phyloP scores from a whole-genome alignment of 1,284 basidiomycete genomes.

The Exobasidium rhododendri region DNA sequence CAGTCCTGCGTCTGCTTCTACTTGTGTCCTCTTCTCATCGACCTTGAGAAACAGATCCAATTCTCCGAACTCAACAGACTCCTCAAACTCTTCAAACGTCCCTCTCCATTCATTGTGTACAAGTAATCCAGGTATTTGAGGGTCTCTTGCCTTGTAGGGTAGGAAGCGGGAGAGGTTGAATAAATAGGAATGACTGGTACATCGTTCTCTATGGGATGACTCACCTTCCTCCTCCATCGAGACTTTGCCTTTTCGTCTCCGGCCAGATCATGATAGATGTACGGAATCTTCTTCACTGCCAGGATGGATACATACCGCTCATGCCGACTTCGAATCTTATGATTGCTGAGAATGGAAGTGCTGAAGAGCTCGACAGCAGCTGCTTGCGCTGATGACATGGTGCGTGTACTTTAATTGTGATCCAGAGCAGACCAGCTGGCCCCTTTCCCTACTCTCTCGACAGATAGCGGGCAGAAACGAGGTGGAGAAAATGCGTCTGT shows the following conservation, averaged over 20 bases:
- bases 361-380: conserved; percentile 51
- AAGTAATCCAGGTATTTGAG: conserved; percentile 46
- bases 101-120: conserved; percentile 55
- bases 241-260: conserved; percentile 50
- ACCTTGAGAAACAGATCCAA: conserved; percentile 46
- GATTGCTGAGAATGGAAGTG: conserved; percentile 53
- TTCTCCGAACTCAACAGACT: conserved; percentile 52
- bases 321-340: conserved; percentile 45
- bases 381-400: neutral
- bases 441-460: no score
- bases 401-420: no score
- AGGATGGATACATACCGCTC: conserved; percentile 49
- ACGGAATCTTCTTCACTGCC: conserved; percentile 49
- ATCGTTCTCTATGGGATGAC: conserved; percentile 7
- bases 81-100: conserved; percentile 52
- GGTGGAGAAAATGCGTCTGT: no score
- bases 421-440: neutral
- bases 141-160: conserved; percentile 1
- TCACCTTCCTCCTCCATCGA: conserved; percentile 49
- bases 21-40: conserved; percentile 17
- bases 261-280: conserved; percentile 49
- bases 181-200: conserved; percentile 7
- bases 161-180: conserved; percentile 1
- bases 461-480: no score
- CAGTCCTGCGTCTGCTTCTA: conserved; percentile 10